Base-by-base conservation (phyloP, 2,329 filamentous ascomycete species). In the Fusarium penzigii region DNA sequence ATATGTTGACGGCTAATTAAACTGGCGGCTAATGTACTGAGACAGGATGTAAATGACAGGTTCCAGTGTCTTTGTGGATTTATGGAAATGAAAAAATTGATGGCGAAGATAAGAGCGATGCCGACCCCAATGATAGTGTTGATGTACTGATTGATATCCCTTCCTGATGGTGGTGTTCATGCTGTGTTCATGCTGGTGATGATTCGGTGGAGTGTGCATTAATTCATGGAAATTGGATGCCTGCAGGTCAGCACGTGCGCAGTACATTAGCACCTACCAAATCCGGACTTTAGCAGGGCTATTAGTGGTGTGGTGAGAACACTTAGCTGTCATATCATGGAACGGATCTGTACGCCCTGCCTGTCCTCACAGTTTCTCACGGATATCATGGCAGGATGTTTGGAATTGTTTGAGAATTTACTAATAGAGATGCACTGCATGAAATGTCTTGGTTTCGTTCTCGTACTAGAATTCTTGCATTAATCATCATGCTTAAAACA, bases 181-280 rank as follows among this genome's bases (percentile, higher is more conserved):
- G 40, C 40, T 42, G 40, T 40, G n/a, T 20, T 20, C n/a, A 14
- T 29, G 40, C 40, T 42, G 40, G 7, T 29, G 34, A 20, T 39
- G 11, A 32, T 29, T 25, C 7, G 20, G 20, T 25, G 20, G 20
- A 10, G 20, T 39, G 41, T 29, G 14, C 54, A 38, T 29, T 41
- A 46, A 29, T 41, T 34, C 25, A 52, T 29, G 46, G 40, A 39
- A 46, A 32, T 39, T 48, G 49, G 44, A 39, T 46, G 49, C 39
- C 17, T 39, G 17, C 34, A 40, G 48, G 25, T 42, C 54, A 47
- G 58, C 58, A 61, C 58, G 55, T 61, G 58, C 52, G 55, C 58
- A 58, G 58, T 43, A 52, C 55, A 58, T 59, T 58, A 61, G 49
- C 58, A 61, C 58, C 52, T 61, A 59, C 58, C 55, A 38, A 41